Percentiles rank a stretch among this genome's conserved stretches.
Evolutionary conservation across 495 filamentous ascomycete genomes (phyloP).

Genomic region (Neurospora sp.): DNA sequence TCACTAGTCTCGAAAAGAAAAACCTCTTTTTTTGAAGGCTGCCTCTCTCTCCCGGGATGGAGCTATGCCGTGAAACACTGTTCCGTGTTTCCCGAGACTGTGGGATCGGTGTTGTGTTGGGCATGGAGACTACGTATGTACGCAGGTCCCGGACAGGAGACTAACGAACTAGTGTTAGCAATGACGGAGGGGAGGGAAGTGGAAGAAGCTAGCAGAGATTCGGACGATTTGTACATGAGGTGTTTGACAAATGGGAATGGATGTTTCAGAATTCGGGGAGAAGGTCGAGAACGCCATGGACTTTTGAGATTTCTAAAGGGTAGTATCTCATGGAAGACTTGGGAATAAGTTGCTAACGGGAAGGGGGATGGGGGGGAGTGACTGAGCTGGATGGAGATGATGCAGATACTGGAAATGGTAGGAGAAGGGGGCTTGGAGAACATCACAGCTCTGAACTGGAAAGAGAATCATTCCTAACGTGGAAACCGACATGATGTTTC

Average conservation of each 20-base stretch:
- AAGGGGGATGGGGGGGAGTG: neutral
- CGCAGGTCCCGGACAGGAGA: neutral
- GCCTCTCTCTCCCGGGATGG: neutral
- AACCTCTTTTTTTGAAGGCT: neutral
- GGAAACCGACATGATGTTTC: neutral
- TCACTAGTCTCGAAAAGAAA: neutral
- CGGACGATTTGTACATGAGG: neutral
- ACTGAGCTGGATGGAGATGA: neutral
- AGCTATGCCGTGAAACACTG: neutral
- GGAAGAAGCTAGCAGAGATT: neutral
- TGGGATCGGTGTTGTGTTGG: conserved; percentile 10
- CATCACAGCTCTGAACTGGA: neutral
- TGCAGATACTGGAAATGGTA: neutral
- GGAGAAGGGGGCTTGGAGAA: neutral
- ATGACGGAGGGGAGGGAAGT: neutral
- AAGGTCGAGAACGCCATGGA: neutral
- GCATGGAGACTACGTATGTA: neutral
- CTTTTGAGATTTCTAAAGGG: neutral
- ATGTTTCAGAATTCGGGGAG: neutral
- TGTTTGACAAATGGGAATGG: neutral
- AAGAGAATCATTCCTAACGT: neutral
- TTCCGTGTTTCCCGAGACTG: conserved; percentile 6
- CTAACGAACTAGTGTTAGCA: neutral
- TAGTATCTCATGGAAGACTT: neutral
- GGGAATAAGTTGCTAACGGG: neutral